Base-by-base conservation (phyloP, 1,139 yeast species). In the Geotrichum klebahnii region DNA sequence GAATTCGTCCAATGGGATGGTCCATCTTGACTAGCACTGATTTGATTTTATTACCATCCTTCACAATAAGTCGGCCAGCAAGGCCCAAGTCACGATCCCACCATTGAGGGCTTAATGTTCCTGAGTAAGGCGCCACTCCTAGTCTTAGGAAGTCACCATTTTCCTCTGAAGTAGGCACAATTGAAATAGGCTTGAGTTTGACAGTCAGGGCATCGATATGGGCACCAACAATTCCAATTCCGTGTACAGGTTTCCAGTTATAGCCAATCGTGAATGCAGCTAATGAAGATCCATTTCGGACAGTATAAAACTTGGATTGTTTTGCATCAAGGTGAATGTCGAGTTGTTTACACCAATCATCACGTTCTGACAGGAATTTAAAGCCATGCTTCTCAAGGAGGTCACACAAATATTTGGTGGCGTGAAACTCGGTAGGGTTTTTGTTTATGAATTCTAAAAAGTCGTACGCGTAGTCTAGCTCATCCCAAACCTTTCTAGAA, bases 391-490 rank as follows among this genome's bases (percentile, higher is more conserved):
- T 46, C 8, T 59, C 61, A 29, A 71, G 61, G 49, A 55, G 50
- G 26, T 56, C 48, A n/a, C 61, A 56, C 41, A 83, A 80, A 14
- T 77, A 75, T 45, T 77, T 75, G 10, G 86, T 90, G 10, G 89
- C 95, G 67, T 90, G 97, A 67, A 86, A 90, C 1, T 96, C 95
- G 1, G 97, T 86, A 32, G 96, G 97, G 12, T 94, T 81, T 10
- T 75, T 76, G 66, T 86, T 84, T 65, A 90, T 83, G 63, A 86
- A 90, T 52, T 80, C 77, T 49, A 89, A 74, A 64, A 90, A 86
- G 51, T 79, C 82, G 48, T 75, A 74, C 47, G 71, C 70, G 34
- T 51, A 51, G 37, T 51, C 54, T 12, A 48, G 42, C 20, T 34
- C 40, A 17, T 41, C 19, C 54, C 54, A 51, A 16, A 20, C 29